phyloP scores from a whole-genome alignment of 179 eudicot genomes.

The Carnegiea gigantea region DNA sequence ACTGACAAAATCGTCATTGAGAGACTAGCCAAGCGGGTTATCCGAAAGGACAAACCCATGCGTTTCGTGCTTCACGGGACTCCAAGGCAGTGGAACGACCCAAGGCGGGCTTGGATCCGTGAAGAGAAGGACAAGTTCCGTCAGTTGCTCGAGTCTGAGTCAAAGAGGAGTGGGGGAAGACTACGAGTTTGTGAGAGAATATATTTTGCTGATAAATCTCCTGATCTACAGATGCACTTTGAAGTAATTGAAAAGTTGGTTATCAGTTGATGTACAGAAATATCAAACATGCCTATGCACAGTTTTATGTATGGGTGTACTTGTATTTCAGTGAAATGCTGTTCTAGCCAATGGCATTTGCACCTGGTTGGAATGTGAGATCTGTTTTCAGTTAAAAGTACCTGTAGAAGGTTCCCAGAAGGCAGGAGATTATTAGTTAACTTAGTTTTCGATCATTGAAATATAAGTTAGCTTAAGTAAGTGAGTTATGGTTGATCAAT shows the following conservation, averaged over 20 bases:
- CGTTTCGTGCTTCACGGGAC: constrained; percentile 81
- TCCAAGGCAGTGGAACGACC: constrained; percentile 88
- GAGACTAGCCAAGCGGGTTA: constrained; percentile 40
- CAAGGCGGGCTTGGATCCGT: constrained; percentile 59
- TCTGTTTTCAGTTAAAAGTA: too few relatives aligned
- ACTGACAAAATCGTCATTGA: constrained; percentile 47
- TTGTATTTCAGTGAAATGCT: too few relatives aligned
- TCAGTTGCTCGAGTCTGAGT: constrained; percentile 43
- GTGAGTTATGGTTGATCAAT: too few relatives aligned
- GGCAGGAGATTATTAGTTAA: too few relatives aligned
- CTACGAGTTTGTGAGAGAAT: constrained; percentile 56
- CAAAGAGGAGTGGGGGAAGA: constrained; percentile 46
- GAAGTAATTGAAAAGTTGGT: constrained; percentile 66
- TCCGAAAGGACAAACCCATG: constrained; percentile 30
- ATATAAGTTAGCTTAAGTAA: too few relatives aligned
- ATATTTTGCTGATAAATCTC: constrained; percentile 52
- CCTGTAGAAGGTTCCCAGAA: too few relatives aligned
- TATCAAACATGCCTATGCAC: neutral
- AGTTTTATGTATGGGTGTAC: too few relatives aligned
- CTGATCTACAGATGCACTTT: constrained; percentile 89
- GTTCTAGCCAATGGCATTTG: too few relatives aligned
- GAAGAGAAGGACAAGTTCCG: constrained; percentile 65
- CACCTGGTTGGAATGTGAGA: neutral
- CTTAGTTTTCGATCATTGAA: too few relatives aligned
- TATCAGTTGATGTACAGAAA: constrained; percentile 35